Conservation (phyloP, 352 stramenopile genomes). For the Sclerospora graminicola region DNA sequence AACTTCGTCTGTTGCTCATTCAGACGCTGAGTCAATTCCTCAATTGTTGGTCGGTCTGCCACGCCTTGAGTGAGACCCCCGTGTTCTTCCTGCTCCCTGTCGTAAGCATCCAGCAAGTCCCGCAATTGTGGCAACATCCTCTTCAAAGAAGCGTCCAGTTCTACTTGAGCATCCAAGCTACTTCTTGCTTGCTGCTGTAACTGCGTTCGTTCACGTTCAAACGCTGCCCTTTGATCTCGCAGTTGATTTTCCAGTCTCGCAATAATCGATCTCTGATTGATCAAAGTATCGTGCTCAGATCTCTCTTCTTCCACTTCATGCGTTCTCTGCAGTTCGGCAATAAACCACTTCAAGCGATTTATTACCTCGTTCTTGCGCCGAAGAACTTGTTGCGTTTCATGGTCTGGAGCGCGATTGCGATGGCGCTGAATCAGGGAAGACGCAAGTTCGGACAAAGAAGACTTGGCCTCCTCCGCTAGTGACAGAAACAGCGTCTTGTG, state of each 20-base stretch:
- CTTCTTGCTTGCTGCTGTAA: slow-evolving; percentile 2
- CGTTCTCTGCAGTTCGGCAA: neutral
- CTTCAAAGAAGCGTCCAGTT: slow-evolving; percentile 4
- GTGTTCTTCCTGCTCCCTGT: slow-evolving; percentile 5
- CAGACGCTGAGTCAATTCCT: slow-evolving; percentile 2
- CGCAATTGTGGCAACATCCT: slow-evolving; percentile 8
- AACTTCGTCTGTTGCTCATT: slow-evolving; percentile 3
- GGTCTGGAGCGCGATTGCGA: neutral
- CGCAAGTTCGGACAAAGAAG: slow-evolving; percentile 2
- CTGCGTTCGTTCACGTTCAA: slow-evolving; percentile 7
- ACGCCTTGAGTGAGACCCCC: neutral
- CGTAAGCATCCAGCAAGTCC: slow-evolving; percentile 4
- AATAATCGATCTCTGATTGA: neutral
- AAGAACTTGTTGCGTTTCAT: slow-evolving; percentile 8
- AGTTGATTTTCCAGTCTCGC: slow-evolving; percentile 8
- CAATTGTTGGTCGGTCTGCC: neutral
- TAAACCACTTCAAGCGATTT: slow-evolving; percentile 3
- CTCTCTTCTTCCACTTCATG: neutral
- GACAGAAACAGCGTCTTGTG: slow-evolving; percentile 1
- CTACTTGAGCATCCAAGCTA: neutral
- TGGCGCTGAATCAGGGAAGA: slow-evolving; percentile 4
- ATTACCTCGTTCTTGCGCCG: slow-evolving; percentile 10
- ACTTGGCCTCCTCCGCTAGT: slow-evolving; percentile 5
- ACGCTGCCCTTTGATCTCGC: slow-evolving; percentile 1
- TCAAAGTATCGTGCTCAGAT: neutral